These are phyloP conservation scores for Penicillium sp. DNA, from an alignment of 2,329 filamentous ascomycete genomes.

Conservation along the genomic window DNA sequence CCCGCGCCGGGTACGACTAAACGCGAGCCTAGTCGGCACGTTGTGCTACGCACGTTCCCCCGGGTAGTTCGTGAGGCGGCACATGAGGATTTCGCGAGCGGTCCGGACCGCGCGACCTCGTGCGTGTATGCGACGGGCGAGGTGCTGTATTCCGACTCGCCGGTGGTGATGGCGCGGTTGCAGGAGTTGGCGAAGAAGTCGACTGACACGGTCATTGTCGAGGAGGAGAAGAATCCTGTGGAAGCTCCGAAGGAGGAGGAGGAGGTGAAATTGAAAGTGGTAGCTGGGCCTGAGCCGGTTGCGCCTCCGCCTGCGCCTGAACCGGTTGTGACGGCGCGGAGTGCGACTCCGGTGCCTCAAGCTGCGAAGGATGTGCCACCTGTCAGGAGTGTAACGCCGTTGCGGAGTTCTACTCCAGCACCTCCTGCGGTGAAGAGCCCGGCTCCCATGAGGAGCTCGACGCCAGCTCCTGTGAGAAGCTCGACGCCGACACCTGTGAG, in stretches of 20 bases:
- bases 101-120: constrained; percentile 43
- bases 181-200: constrained; percentile 43
- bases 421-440: too few relatives aligned
- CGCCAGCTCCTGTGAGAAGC: neutral
- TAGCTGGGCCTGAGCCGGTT: neutral
- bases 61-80: constrained; percentile 55
- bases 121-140: constrained; percentile 54
- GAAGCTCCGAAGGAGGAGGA: neutral
- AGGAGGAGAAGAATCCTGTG: constrained; percentile 7
- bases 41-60: constrained; percentile 55
- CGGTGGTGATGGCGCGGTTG: constrained; percentile 41
- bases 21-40: constrained; percentile 38
- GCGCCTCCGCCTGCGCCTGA: neutral
- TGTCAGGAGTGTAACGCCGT: neutral
- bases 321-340: neutral
- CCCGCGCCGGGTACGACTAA: constrained; percentile 3
- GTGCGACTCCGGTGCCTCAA: too few relatives aligned
- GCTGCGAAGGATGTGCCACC: too few relatives aligned
- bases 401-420: neutral
- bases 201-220: constrained; percentile 11
- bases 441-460: neutral
- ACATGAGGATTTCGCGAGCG: constrained; percentile 50
- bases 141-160: constrained; percentile 54
- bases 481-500: constrained; percentile 1
- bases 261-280: neutral